These are phyloP conservation scores for Apiospora arundinis DNA, from an alignment of 2,329 filamentous ascomycete species.

Conservation along the genomic window DNA sequence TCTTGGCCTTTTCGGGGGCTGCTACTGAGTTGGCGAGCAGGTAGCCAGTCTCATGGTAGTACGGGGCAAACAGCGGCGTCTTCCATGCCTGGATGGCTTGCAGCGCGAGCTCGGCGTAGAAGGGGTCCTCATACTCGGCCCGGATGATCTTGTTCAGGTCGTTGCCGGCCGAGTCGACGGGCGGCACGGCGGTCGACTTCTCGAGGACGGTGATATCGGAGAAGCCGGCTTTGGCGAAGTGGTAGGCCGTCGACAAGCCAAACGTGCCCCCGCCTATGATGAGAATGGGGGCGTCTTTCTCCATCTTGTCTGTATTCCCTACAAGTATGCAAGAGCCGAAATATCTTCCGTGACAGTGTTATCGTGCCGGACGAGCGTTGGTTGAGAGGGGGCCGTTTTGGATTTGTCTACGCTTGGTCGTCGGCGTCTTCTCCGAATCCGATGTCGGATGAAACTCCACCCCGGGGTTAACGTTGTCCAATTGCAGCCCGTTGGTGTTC, in stretches of 20 bases:
- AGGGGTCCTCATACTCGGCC: slow-evolving; percentile 69
- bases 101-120: slow-evolving; percentile 69
- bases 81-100: slow-evolving; percentile 67
- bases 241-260: slow-evolving; percentile 69
- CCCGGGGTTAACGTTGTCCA: not conserved
- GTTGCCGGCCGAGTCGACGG: slow-evolving; percentile 66
- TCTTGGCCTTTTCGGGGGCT: slow-evolving; percentile 47
- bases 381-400: not conserved
- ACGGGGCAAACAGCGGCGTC: slow-evolving; percentile 50
- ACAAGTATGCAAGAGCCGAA: not conserved
- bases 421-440: slow-evolving; percentile 13
- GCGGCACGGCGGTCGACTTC: slow-evolving; percentile 55
- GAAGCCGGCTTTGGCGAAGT: slow-evolving; percentile 59
- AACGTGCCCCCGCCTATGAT: slow-evolving; percentile 72
- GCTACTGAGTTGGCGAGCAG: slow-evolving; percentile 39
- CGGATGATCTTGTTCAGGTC: slow-evolving; percentile 78
- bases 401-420: not conserved
- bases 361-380: not conserved
- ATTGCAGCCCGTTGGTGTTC: not conserved
- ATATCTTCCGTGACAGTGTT: not conserved
- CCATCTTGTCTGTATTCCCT: slow-evolving; percentile 28
- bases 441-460: slow-evolving; percentile 12
- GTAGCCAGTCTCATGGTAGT: slow-evolving; percentile 55
- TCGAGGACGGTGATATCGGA: slow-evolving; percentile 65
- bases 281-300: slow-evolving; percentile 38